phyloP scores from a whole-genome alignment of 805 yeast genomes.

The Scheffersomyces ergatensis region DNA sequence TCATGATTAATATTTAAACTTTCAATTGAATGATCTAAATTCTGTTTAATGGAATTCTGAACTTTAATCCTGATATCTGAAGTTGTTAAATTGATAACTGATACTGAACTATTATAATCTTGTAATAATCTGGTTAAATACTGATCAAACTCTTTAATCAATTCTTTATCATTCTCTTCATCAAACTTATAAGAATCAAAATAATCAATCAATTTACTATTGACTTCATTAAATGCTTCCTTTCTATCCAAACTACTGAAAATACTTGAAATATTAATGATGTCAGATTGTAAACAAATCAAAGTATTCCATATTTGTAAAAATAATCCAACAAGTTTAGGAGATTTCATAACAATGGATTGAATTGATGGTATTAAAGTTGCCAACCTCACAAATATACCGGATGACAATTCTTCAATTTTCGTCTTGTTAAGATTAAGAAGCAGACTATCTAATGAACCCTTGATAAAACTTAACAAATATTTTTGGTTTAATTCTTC shows the following conservation, averaged over 20 bases:
- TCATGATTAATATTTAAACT: not conserved
- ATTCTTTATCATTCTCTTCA: conserved; percentile 9
- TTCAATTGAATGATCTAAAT: not conserved
- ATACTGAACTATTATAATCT: not conserved
- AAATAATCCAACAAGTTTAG: conserved; percentile 15
- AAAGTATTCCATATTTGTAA: conserved; percentile 25
- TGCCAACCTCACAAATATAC: conserved; percentile 19
- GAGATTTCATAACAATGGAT: conserved; percentile 17
- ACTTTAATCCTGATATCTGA: conserved; percentile 2
- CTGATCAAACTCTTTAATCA: conserved; percentile 2
- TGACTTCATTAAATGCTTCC: conserved; percentile 25
- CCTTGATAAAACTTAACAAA: conserved; percentile 40
- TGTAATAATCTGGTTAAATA: conserved; percentile 2
- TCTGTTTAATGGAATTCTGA: conserved; percentile 1
- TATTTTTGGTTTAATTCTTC: conserved; percentile 14
- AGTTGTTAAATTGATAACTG: not conserved
- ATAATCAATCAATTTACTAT: conserved; percentile 19
- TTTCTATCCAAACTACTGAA: conserved; percentile 22
- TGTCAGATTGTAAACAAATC: conserved; percentile 10
- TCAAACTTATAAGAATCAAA: conserved; percentile 13
- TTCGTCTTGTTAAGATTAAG: conserved; percentile 18
- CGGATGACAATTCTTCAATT: conserved; percentile 11
- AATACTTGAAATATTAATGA: conserved; percentile 16
- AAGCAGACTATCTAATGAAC: conserved; percentile 31
- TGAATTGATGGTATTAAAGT: conserved; percentile 20